Evolutionary conservation across 139 green algal species (phyloP).

Genomic region (Tetradesmus obliquus): DNA sequence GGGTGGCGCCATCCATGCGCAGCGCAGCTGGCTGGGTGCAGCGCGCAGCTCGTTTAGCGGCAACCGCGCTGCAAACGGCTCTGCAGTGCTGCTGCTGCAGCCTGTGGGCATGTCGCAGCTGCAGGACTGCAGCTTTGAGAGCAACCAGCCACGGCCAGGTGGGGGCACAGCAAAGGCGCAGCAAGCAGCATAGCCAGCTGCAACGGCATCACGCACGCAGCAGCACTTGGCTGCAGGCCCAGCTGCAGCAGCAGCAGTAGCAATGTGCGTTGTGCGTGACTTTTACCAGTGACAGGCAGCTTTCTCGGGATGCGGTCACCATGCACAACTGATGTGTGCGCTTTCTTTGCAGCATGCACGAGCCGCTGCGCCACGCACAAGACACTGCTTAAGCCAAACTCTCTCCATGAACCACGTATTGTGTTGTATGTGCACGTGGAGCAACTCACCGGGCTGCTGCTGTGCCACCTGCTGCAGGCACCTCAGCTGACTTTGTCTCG

Average conservation of each 20-base stretch:
- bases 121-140: slow-evolving; percentile 2
- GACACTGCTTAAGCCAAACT: too few species aligned
- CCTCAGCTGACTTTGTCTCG: neutral
- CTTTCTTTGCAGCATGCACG: too few species aligned
- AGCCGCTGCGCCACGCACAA: too few species aligned
- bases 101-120: neutral
- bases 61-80: neutral
- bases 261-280: too few species aligned
- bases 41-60: neutral
- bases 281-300: too few species aligned
- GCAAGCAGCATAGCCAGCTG: neutral
- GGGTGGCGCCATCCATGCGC: neutral
- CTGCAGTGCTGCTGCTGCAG: neutral
- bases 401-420: too few species aligned
- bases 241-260: too few species aligned
- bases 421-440: too few species aligned
- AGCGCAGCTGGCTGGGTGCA: neutral
- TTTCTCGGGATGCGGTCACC: too few species aligned
- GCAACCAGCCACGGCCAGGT: neutral
- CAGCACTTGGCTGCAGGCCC: too few species aligned
- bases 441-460: neutral
- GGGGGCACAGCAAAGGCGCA: neutral
- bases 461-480: neutral
- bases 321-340: too few species aligned
- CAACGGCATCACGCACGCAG: neutral